Evolutionary conservation across 2,329 filamentous ascomycete species (phyloP).

Genomic region (Stenocarpella maydis): DNA sequence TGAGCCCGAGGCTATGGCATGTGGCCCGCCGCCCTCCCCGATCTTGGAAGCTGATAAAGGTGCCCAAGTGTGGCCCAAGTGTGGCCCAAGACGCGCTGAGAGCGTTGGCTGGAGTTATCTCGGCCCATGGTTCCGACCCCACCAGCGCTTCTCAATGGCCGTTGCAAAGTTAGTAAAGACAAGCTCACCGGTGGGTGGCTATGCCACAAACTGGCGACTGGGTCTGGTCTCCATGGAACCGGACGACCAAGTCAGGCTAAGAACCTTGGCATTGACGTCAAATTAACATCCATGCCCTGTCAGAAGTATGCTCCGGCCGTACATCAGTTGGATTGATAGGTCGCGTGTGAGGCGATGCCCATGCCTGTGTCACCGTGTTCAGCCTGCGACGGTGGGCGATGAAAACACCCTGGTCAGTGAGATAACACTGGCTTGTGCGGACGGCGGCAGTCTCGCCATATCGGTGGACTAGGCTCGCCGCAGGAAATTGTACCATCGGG

Average conservation of each 20-base stretch:
- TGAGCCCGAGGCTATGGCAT: constrained; percentile 16
- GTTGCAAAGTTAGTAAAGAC: constrained; percentile 19
- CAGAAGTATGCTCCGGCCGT: background rate
- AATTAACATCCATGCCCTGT: constrained; percentile 17
- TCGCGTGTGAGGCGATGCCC: background rate
- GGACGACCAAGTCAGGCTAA: background rate
- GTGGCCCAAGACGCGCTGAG: constrained; percentile 3
- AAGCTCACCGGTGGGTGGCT: constrained; percentile 20
- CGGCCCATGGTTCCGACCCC: constrained; percentile 3
- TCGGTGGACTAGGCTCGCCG: constrained; percentile 7
- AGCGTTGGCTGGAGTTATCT: background rate
- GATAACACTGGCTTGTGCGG: background rate
- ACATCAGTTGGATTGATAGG: background rate
- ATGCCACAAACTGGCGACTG: constrained; percentile 4
- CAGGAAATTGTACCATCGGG: background rate
- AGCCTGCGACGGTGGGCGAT: constrained; percentile 12
- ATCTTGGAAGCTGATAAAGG: constrained; percentile 2
- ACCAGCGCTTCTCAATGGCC: background rate
- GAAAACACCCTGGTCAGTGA: background rate
- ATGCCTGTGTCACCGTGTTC: constrained; percentile 9
- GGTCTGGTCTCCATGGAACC: constrained; percentile 1
- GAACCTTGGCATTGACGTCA: constrained; percentile 17
- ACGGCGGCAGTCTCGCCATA: background rate
- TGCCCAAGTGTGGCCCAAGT: background rate
- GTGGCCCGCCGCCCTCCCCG: no score